Evolutionary conservation across 2,329 filamentous ascomycete genomes (phyloP).

Genomic region (Westerdykella aurantiaca): DNA sequence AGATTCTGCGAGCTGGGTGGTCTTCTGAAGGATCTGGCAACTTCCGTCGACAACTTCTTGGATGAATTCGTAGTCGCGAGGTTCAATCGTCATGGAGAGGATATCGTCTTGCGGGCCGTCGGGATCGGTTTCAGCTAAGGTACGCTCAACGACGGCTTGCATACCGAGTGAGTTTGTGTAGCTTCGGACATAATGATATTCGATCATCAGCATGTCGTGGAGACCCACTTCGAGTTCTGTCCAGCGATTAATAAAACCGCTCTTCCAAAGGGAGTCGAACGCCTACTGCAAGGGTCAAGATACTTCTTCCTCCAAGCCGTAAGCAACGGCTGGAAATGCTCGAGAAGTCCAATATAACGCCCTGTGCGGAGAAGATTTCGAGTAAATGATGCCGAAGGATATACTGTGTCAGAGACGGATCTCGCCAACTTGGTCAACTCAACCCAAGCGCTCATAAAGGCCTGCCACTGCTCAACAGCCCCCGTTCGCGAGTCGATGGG

Average conservation of each 20-base stretch:
- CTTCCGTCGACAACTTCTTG: constrained; percentile 52
- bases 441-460: constrained; percentile 49
- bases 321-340: constrained; percentile 42
- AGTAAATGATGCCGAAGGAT: constrained; percentile 41
- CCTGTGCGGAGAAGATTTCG: constrained; percentile 42
- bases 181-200: constrained; percentile 44
- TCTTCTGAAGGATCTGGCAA: constrained; percentile 48
- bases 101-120: constrained; percentile 35
- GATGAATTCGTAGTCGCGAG: constrained; percentile 51
- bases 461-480: constrained; percentile 44
- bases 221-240: constrained; percentile 34
- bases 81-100: constrained; percentile 42
- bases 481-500: constrained; percentile 34
- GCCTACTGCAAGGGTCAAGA: constrained; percentile 34
- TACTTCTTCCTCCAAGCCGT: constrained; percentile 39
- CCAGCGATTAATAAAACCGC: neutral
- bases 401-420: constrained; percentile 51
- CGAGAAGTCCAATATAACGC: constrained; percentile 47
- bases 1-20: constrained; percentile 44
- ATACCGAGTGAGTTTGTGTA: constrained; percentile 48
- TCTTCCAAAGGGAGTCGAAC: neutral
- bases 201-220: constrained; percentile 49
- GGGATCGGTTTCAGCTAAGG: constrained; percentile 37
- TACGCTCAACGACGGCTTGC: constrained; percentile 54
- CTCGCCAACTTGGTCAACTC: constrained; percentile 42